Evolutionary conservation across 2,329 filamentous ascomycete genomes (phyloP).

Genomic region (Huntiella moniliformis): DNA sequence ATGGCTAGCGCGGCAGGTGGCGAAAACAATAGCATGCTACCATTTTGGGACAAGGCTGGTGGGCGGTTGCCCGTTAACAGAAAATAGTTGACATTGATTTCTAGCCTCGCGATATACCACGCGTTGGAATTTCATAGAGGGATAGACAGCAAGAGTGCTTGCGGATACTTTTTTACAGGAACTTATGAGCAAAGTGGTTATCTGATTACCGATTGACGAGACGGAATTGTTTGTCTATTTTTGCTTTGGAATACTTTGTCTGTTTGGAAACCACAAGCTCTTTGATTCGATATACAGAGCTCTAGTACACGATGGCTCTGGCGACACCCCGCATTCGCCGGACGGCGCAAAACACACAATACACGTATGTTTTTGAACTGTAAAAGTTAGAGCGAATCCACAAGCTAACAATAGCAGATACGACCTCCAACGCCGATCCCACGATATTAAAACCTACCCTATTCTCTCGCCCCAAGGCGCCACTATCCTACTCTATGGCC

Average conservation of each 20-base stretch:
- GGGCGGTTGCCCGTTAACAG: conserved; percentile 1
- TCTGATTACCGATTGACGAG: no score
- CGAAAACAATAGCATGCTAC: neutral
- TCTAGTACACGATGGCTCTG: conserved; percentile 18
- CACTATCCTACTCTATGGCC: conserved; percentile 42
- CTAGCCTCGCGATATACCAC: neutral
- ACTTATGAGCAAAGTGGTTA: no score
- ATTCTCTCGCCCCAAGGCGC: conserved; percentile 44
- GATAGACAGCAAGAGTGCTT: no score
- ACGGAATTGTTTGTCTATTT: neutral
- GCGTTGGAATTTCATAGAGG: no score
- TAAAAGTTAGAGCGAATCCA: neutral
- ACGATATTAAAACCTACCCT: conserved; percentile 43
- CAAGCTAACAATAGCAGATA: conserved; percentile 26
- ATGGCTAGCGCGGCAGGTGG: no score
- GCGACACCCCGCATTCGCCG: conserved; percentile 25
- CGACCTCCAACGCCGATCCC: conserved; percentile 36
- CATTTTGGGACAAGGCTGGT: conserved; percentile 3
- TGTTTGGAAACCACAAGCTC: neutral
- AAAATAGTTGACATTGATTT: neutral
- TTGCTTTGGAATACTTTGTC: neutral
- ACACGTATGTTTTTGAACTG: conserved; percentile 22
- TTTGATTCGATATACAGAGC: neutral
- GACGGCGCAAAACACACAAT: conserved; percentile 29
- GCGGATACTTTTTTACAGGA: no score